Conservation (phyloP, 345 rosid species). For the Microthlaspi erraticum region DNA sequence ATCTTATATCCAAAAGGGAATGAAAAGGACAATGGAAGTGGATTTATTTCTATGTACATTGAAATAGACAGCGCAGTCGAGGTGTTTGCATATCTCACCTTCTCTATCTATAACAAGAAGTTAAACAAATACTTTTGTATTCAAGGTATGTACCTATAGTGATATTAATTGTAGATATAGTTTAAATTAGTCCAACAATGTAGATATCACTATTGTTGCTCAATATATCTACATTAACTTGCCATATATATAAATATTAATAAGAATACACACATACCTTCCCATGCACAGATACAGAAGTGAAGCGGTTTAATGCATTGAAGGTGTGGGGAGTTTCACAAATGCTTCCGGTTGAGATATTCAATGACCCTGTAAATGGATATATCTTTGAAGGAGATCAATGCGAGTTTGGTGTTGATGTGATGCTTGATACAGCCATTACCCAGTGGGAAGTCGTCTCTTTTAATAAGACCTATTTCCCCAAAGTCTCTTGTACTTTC, state of each 20-base stretch:
- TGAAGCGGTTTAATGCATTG: neutral
- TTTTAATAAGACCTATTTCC: neutral
- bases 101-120: neutral
- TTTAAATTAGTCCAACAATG: neutral
- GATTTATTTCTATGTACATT: neutral
- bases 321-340: neutral
- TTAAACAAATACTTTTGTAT: neutral
- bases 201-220: too few relatives aligned
- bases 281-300: neutral
- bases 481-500: neutral
- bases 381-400: neutral
- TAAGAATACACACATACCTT: too few relatives aligned
- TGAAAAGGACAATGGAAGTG: neutral
- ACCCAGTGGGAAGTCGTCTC: neutral
- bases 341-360: neutral
- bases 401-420: slow-evolving; percentile 2
- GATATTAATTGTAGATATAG: too few relatives aligned
- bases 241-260: too few relatives aligned
- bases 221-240: too few relatives aligned
- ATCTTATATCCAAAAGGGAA: neutral
- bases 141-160: neutral
- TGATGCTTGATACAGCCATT: neutral
- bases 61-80: neutral
- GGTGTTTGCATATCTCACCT: neutral
- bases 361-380: neutral